Percentiles rank a stretch among this genome's conserved stretches.
These are phyloP conservation scores for Penicillium odoratum DNA, from an alignment of 495 filamentous ascomycete species.

Conservation along the genomic window DNA sequence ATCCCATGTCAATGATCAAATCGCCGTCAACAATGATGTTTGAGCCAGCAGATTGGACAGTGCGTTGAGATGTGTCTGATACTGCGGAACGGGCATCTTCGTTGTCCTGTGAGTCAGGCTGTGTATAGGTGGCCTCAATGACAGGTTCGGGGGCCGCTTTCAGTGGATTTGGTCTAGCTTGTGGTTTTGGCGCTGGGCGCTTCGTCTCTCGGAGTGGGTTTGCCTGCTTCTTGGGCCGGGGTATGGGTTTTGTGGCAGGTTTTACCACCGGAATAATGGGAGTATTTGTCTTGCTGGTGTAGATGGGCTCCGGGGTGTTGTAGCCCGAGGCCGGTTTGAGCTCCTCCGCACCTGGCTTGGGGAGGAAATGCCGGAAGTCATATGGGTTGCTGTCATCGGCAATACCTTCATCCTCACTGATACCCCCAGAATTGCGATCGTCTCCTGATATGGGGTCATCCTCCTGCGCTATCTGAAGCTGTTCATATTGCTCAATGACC, in stretches of 20 bases:
- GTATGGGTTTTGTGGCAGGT: conserved; percentile 30
- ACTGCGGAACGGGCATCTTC: conserved; percentile 27
- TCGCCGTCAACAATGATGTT: conserved; percentile 52
- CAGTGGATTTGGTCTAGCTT: conserved; percentile 16
- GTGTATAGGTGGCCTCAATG: conserved; percentile 17
- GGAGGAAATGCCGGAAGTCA: conserved; percentile 60
- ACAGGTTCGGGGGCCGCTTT: conserved; percentile 12
- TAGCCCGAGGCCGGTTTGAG: conserved; percentile 37
- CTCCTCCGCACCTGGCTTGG: conserved; percentile 36
- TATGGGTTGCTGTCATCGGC: conserved; percentile 57
- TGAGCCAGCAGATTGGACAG: conserved; percentile 38
- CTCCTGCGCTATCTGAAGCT: conserved; percentile 44
- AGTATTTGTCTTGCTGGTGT: conserved; percentile 36
- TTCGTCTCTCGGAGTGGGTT: conserved; percentile 39
- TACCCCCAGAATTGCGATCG: conserved; percentile 40
- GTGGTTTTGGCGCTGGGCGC: conserved; percentile 19
- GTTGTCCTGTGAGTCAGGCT: conserved; percentile 20
- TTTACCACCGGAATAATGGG: conserved; percentile 31
- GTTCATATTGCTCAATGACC: conserved; percentile 46
- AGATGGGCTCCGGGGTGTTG: conserved; percentile 41
- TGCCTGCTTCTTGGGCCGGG: conserved; percentile 34
- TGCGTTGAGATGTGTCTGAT: conserved; percentile 40
- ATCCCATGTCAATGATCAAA: conserved; percentile 54
- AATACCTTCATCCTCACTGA: conserved; percentile 43
- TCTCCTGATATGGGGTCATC: conserved; percentile 41